Percentiles rank a stretch among this genome's conserved stretches.
phyloP scores from a whole-genome alignment of 805 yeast genomes.

The Cyberlindnera veronae region DNA sequence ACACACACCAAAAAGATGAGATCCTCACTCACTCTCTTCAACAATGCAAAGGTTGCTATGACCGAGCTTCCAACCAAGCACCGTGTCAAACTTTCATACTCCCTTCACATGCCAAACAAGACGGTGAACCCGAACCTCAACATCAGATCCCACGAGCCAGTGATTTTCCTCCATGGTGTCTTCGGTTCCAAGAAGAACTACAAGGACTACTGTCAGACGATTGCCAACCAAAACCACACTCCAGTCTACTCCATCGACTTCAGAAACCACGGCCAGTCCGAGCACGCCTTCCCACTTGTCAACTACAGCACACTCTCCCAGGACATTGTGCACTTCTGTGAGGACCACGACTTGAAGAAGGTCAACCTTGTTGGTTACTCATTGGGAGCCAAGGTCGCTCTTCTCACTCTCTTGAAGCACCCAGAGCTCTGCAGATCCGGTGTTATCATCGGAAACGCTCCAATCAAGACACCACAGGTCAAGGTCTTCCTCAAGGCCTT shows the following conservation, averaged over 20 bases:
- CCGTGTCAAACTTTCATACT: constrained; percentile 23
- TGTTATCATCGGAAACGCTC: constrained; percentile 47
- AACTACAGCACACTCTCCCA: constrained; percentile 37
- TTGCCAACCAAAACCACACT: constrained; percentile 31
- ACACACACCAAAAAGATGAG: constrained; percentile 5
- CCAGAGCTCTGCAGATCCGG: constrained; percentile 38
- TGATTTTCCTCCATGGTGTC: constrained; percentile 46
- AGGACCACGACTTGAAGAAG: constrained; percentile 28
- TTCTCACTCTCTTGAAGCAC: constrained; percentile 37
- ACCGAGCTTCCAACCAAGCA: constrained; percentile 20
- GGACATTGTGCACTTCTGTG: constrained; percentile 38
- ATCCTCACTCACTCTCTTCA: constrained; percentile 5
- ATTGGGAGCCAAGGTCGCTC: constrained; percentile 51
- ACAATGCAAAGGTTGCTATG: constrained; percentile 6
- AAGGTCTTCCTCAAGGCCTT: constrained; percentile 32
- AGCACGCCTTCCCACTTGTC: constrained; percentile 39
- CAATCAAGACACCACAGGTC: constrained; percentile 31
- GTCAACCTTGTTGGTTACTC: constrained; percentile 43
- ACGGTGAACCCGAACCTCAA: constrained; percentile 25
- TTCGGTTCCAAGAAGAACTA: constrained; percentile 45
- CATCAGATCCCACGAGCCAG: constrained; percentile 29
- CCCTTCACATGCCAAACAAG: constrained; percentile 26
- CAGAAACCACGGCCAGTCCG: constrained; percentile 46
- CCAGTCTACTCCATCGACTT: constrained; percentile 42
- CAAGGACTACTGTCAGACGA: constrained; percentile 33